phyloP scores from a whole-genome alignment of 139 green algal species.

The Asterochloris sp. region DNA sequence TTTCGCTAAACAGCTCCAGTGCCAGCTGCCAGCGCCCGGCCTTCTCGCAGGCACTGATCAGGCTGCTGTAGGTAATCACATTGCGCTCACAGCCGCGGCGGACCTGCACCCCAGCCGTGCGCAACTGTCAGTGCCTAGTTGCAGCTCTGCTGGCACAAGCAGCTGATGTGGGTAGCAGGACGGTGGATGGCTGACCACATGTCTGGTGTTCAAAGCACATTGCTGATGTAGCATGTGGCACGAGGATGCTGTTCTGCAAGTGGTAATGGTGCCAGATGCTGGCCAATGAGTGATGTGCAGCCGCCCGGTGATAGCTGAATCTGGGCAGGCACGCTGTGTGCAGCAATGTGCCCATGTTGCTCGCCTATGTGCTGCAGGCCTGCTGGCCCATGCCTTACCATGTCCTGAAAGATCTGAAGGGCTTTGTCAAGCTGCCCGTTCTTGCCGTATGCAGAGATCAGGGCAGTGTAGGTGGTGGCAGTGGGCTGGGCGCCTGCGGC shows the following conservation, averaged over 20 bases:
- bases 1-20: conserved; percentile 78
- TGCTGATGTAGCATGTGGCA: no score
- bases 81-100: conserved; percentile 46
- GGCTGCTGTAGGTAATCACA: conserved; percentile 70
- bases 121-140: background rate
- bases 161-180: no score
- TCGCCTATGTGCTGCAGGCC: background rate
- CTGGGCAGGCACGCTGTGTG: no score
- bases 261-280: no score
- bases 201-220: no score
- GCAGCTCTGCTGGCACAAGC: background rate
- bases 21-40: conserved; percentile 76
- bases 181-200: no score
- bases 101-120: background rate
- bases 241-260: no score
- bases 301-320: no score
- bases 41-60: conserved; percentile 53
- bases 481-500: conserved; percentile 62
- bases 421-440: conserved; percentile 62
- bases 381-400: conserved; percentile 1
- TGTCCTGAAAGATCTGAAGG: conserved; percentile 60
- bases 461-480: conserved; percentile 80
- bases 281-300: no score
- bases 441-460: conserved; percentile 82
- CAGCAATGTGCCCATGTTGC: no score